Evolutionary conservation across 2,329 filamentous ascomycete species (phyloP), one percentile per base, ranked within the genome.

Genomic region (Metarhizium brunneum): DNA sequence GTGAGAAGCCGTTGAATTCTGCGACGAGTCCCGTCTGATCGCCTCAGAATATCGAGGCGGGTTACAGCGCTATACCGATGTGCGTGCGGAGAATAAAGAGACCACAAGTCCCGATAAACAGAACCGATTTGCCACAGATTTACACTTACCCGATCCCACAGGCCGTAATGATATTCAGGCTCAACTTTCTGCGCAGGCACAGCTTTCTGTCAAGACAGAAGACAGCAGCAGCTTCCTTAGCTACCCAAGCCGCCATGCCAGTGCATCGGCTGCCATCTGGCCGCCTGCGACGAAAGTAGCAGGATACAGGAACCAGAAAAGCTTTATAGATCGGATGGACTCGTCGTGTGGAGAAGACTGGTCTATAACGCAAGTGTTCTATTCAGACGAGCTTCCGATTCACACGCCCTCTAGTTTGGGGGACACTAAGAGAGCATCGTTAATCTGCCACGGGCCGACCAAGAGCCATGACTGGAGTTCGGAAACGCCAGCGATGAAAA

Each of bases 11-110:
- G 83, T 96, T 14, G 79, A 83, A 53, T 96, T 97, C 62, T 80
- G 87, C 64, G 92, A 96, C 66, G 91, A 97, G 67, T 96, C 92
- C 25, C 82, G 91, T 35, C 80, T 88, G 50, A 95, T 96, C 68
- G 92, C 92, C 6, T 92, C 88, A 1, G 91, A 96, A 68, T 97
- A 97, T 68, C 79, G 82, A 54, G 91, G 90, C 4, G 92, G 92
- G 0, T 73, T 86, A 29, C 81, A 83, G 60, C 84, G 83, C 59
- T 96, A 54, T n/a, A 48, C 3, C 25, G 13, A 30, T 20, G 45
- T 10, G 25, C 20, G 18, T 16, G 13, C 5, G 10, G 13, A 29
- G 8, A 3, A 30, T 48, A 16, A 30, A 48, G 45, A 29, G 7
- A 13, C 10, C 10, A 3, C 25, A 4, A 2, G 25, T 11, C 14